These are phyloP conservation scores for Lachancea kluyveri DNA, from an alignment of 805 yeast species.

Conservation along the genomic window DNA sequence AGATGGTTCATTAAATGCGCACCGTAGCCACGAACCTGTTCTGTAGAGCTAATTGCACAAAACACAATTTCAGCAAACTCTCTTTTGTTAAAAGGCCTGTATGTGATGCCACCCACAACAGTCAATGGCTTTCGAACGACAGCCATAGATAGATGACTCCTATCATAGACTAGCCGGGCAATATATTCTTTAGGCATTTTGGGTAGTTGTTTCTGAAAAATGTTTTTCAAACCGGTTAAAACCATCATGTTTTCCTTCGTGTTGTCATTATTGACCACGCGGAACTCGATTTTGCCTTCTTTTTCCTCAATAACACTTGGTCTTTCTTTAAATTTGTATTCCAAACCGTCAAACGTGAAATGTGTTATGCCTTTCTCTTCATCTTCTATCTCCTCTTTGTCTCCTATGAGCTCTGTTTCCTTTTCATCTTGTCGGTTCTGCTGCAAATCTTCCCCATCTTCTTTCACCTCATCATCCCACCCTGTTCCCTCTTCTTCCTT, in stretches of 20 bases:
- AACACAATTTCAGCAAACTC: slow-evolving; percentile 97
- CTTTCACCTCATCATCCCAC: slow-evolving; percentile 12
- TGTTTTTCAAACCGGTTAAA: slow-evolving; percentile 89
- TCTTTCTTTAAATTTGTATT: slow-evolving; percentile 80
- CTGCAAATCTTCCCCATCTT: slow-evolving; percentile 13
- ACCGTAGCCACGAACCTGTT: slow-evolving; percentile 97
- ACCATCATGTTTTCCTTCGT: slow-evolving; percentile 83
- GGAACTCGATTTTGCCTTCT: slow-evolving; percentile 87
- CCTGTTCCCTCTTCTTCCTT: slow-evolving; percentile 28
- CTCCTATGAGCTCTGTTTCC: slow-evolving; percentile 17
- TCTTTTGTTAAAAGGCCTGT: slow-evolving; percentile 84
- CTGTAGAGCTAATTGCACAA: slow-evolving; percentile 96
- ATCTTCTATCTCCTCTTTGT: slow-evolving; percentile 20
- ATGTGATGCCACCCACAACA: slow-evolving; percentile 97
- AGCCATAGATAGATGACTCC: slow-evolving; percentile 93
- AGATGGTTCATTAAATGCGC: slow-evolving; percentile 98
- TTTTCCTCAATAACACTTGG: slow-evolving; percentile 93
- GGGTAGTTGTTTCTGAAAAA: slow-evolving; percentile 95
- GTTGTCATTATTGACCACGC: slow-evolving; percentile 95
- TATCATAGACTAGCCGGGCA: slow-evolving; percentile 87
- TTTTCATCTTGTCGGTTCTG: slow-evolving; percentile 4
- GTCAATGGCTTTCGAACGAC: slow-evolving; percentile 89
- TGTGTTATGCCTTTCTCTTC: slow-evolving; percentile 34
- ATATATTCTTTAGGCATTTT: slow-evolving; percentile 98
- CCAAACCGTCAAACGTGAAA: slow-evolving; percentile 59